phyloP scores from a whole-genome alignment of 441 rosid species.

The Gossypium gossypioides region DNA sequence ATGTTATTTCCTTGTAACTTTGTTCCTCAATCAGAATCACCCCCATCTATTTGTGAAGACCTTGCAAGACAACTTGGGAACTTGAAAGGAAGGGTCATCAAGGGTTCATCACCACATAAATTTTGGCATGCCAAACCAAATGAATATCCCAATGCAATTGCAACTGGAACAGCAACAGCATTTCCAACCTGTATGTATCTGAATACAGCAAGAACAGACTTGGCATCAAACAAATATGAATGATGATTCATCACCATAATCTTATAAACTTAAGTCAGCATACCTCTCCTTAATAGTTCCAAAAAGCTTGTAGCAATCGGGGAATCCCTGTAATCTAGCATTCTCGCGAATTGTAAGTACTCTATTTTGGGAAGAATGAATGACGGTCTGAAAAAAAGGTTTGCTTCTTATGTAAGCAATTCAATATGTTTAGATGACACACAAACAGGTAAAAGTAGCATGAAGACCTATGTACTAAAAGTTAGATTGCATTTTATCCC shows the following conservation, averaged over 20 bases:
- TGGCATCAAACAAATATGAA: not conserved
- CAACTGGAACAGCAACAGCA: slow-evolving; percentile 78
- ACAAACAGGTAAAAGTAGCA: not conserved
- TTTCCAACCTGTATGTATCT: slow-evolving; percentile 86
- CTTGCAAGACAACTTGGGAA: slow-evolving; percentile 30
- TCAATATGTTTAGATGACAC: not conserved
- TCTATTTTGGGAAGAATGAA: slow-evolving; percentile 92
- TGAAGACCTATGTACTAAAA: too few species aligned
- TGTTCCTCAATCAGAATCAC: not conserved
- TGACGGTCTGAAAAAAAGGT: slow-evolving; percentile 26
- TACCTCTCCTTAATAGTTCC: slow-evolving; percentile 69
- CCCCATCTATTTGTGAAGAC: not conserved
- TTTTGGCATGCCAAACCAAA: slow-evolving; percentile 56
- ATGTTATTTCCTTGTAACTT: not conserved
- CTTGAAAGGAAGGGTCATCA: slow-evolving; percentile 55
- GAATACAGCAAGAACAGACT: not conserved
- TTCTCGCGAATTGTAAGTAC: slow-evolving; percentile 70
- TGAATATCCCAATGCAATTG: slow-evolving; percentile 69
- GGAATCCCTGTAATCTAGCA: slow-evolving; percentile 92
- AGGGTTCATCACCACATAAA: slow-evolving; percentile 33
- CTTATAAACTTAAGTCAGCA: not conserved
- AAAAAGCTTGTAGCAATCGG: slow-evolving; percentile 73
- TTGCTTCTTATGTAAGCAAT: slow-evolving; percentile 27
- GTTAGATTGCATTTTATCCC: too few species aligned
- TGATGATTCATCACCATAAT: not conserved